Evolutionary conservation across 2,329 filamentous ascomycete genomes (phyloP).

Genomic region (Clarireedia monteithiana): DNA sequence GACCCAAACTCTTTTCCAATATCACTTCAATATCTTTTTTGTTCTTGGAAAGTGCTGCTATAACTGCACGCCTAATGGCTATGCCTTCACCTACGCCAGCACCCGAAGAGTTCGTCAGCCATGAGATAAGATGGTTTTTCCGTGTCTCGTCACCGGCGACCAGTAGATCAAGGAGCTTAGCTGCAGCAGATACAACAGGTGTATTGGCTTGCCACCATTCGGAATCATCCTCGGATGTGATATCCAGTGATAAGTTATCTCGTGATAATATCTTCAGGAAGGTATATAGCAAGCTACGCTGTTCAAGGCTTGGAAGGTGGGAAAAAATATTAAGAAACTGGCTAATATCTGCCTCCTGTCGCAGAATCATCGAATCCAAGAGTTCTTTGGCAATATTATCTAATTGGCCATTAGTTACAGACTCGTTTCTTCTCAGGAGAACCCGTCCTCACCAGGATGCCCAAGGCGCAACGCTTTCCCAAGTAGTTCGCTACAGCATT

Average conservation of each 20-base stretch:
- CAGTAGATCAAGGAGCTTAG: constrained; percentile 46
- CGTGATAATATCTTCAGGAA: constrained; percentile 24
- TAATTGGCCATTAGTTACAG: constrained; percentile 12
- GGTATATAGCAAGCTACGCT: constrained; percentile 23
- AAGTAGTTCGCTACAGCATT: constrained; percentile 24
- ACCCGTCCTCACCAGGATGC: constrained; percentile 21
- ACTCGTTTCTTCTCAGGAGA: background rate
- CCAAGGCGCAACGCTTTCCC: constrained; percentile 27
- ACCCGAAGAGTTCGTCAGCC: constrained; percentile 57
- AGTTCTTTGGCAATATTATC: constrained; percentile 24
- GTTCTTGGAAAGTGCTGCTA: constrained; percentile 48
- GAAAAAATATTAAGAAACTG: constrained; percentile 22
- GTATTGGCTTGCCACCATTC: constrained; percentile 28
- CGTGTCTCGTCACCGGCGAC: constrained; percentile 40
- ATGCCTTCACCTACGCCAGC: constrained; percentile 56
- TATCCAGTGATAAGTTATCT: constrained; percentile 17
- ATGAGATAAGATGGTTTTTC: constrained; percentile 50
- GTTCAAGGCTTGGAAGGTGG: constrained; percentile 23
- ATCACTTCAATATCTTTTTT: constrained; percentile 45
- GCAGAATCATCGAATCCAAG: constrained; percentile 17
- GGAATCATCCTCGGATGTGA: constrained; percentile 21
- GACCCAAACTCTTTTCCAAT: constrained; percentile 59
- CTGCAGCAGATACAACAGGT: constrained; percentile 45
- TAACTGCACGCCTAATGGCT: constrained; percentile 58
- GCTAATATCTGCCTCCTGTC: constrained; percentile 13